These are phyloP conservation scores for Beauveria scarabaeidicola DNA, from an alignment of 2,329 filamentous ascomycete genomes.

Conservation along the genomic window DNA sequence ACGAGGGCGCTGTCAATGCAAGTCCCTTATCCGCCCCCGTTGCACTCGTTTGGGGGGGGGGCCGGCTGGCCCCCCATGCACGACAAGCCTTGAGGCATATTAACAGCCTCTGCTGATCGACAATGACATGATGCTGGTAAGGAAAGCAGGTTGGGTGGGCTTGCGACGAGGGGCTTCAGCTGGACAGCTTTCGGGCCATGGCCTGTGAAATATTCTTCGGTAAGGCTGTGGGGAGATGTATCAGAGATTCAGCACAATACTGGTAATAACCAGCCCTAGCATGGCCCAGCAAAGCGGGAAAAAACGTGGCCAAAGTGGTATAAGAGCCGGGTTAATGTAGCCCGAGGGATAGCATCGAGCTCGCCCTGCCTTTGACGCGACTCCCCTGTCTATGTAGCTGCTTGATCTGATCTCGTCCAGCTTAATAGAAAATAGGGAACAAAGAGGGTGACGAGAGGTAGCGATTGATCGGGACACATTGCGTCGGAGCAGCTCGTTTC, in stretches of 20 bases:
- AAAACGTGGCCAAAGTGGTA: not conserved
- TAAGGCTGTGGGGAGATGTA: not conserved
- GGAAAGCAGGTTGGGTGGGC: not conserved
- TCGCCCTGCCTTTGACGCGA: too few relatives aligned
- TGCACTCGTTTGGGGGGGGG: not conserved
- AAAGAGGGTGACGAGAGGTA: too few relatives aligned
- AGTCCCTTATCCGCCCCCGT: not conserved
- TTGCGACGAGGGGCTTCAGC: not conserved
- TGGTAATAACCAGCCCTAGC: not conserved
- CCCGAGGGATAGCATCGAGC: too few relatives aligned
- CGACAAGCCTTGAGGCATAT: not conserved
- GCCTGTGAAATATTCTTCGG: not conserved
- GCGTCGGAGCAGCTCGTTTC: too few relatives aligned
- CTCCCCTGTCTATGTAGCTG: too few relatives aligned
- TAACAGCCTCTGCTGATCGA: not conserved
- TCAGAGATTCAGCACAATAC: too few relatives aligned
- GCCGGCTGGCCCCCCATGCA: not conserved
- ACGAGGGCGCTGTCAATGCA: not conserved
- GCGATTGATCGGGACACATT: too few relatives aligned
- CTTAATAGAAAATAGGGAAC: too few relatives aligned
- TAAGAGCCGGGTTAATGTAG: not conserved
- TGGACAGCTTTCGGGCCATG: not conserved
- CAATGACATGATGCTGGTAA: not conserved
- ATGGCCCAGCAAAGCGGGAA: not conserved
- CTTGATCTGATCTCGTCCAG: too few relatives aligned